Conservation (phyloP, 495 filamentous ascomycete genomes). For the Aspergillus sparsus region DNA sequence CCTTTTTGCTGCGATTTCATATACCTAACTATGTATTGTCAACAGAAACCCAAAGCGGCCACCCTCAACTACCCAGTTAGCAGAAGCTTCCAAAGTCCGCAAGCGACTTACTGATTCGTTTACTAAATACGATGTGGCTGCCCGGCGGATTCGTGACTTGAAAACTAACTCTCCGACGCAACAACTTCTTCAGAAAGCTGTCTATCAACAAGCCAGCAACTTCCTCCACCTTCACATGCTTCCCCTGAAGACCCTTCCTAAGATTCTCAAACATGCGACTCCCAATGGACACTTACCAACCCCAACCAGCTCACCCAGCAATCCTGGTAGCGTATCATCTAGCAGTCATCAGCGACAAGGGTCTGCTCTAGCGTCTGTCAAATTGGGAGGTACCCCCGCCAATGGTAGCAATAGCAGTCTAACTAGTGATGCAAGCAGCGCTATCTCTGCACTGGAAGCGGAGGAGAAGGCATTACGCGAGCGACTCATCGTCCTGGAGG, state of each 20-base stretch:
- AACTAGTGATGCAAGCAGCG: slow-evolving; percentile 61
- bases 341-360: slow-evolving; percentile 43
- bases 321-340: slow-evolving; percentile 33
- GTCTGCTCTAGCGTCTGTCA: slow-evolving; percentile 59
- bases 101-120: slow-evolving; percentile 92
- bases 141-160: slow-evolving; percentile 78
- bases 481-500: slow-evolving; percentile 84
- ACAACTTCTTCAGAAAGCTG: slow-evolving; percentile 73
- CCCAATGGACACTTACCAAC: slow-evolving; percentile 41
- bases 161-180: slow-evolving; percentile 73
- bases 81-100: slow-evolving; percentile 86
- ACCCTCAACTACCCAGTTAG: slow-evolving; percentile 71
- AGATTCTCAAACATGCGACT: slow-evolving; percentile 71
- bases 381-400: slow-evolving; percentile 51
- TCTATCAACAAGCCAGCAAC: slow-evolving; percentile 78
- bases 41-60: slow-evolving; percentile 67
- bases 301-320: slow-evolving; percentile 34
- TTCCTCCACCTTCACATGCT: slow-evolving; percentile 94
- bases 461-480: slow-evolving; percentile 88
- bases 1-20: slow-evolving; percentile 29
- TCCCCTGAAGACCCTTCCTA: slow-evolving; percentile 82
- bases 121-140: slow-evolving; percentile 82
- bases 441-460: slow-evolving; percentile 71
- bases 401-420: slow-evolving; percentile 59
- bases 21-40: background rate